These are phyloP conservation scores for Naganishia vaughanmartiniae DNA, from an alignment of 768 basidiomycete species.

Conservation along the genomic window DNA sequence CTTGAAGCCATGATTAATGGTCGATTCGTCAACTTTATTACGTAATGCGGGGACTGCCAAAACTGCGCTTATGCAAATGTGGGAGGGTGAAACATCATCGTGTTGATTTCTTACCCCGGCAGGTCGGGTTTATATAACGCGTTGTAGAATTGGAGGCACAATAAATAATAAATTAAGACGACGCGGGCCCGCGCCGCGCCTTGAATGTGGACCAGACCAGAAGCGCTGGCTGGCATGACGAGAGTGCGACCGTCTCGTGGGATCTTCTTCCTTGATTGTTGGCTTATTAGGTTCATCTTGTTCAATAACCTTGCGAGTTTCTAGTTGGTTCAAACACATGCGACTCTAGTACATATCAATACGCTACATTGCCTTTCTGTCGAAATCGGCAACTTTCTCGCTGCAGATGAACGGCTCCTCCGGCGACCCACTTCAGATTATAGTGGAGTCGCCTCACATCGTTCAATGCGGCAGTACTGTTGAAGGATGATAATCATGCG, in stretches of 20 bases:
- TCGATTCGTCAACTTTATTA: conserved; percentile 3
- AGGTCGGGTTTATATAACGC: conserved; percentile 23
- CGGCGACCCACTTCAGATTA: too few species aligned
- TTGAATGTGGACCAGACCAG: background rate
- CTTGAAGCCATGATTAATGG: conserved; percentile 21
- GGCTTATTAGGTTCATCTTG: too few species aligned
- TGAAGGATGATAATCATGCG: background rate
- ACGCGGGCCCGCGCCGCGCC: conserved; percentile 13
- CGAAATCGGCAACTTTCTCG: background rate
- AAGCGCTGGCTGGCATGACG: background rate
- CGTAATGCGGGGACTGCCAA: background rate
- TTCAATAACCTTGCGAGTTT: too few species aligned
- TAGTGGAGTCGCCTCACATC: too few species aligned
- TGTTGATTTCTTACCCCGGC: background rate
- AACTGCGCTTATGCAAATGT: background rate
- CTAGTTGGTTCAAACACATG: too few species aligned
- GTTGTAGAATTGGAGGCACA: background rate
- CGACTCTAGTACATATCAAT: background rate
- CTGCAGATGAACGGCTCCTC: too few species aligned
- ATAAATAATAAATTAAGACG: too few species aligned
- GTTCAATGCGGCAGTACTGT: too few species aligned
- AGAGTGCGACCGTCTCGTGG: too few species aligned
- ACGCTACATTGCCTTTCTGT: background rate
- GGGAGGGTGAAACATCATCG: background rate
- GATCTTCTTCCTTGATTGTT: too few species aligned